Evolutionary conservation across 805 yeast genomes (phyloP), one percentile per base, ranked within the genome.

Genomic region (Yarrowia porcina): DNA sequence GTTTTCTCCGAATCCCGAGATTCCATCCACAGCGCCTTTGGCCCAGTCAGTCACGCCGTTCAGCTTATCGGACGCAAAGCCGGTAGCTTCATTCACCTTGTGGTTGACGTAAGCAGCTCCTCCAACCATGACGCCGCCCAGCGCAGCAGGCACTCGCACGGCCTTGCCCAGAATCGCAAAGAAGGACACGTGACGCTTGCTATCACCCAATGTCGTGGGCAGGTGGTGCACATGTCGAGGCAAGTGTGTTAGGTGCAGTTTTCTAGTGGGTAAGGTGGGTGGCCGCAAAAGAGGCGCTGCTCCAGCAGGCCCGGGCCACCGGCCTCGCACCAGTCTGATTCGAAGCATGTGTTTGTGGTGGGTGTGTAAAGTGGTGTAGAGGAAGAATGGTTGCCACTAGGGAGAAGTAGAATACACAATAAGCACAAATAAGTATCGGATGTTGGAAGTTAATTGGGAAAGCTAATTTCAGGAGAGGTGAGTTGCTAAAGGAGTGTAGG

Each of bases 41-140:
- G 89, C 54, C 76, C 76, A 76, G n/a, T 72, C 97, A 62, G 83
- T 83, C 25, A 87, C 77, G 64, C 83, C 78, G 9, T 79, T 78
- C 44, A 93, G 68, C 70, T 84, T 83, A 65, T 88, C 96, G 62
- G 79, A 79, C 0, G 97, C 83, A 68, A 82, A 89, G 38, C 73
- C 78, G 0, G 89, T 80, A 0, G 96, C 96, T 73, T 93, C 96
- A 38, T 91, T 96, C 10, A 92, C 88, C 73, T 94, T 93, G 73
- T 92, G 92, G 18, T 92, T 90, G 54, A 93, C 86, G 71, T 91
- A 94, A 2, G 96, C 87, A 0, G 97, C 96, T 8, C 96, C 97
- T 11, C 97, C 98, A 2, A 96, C 97, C 35, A 91, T 74, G 0
- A 96, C 91, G 8, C 96, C 92, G 1, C 97, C 98, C 0, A 91